Evolutionary conservation across 1,284 basidiomycete genomes (phyloP), one percentile per base, ranked within the genome.

Genomic region (Ganoderma sp.): DNA sequence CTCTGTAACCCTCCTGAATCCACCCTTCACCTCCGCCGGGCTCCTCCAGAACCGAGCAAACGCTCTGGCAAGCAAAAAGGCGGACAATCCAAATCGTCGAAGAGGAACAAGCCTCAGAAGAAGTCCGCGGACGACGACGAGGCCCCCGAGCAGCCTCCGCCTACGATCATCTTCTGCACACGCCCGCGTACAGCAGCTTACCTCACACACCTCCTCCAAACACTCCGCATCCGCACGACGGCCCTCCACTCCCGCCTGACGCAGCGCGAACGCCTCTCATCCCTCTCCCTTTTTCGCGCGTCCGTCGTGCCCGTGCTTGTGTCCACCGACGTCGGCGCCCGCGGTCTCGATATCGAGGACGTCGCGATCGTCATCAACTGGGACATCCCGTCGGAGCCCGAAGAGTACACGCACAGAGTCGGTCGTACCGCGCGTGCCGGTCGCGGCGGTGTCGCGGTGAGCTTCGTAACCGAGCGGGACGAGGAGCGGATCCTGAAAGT

Each of bases 291-390:
- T n/a, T 99, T 99, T 82, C 89, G 95, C 66, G 90, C 94, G 0
- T 90, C 87, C 41, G 89, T 97, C 65, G 91, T 99, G 43, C 96
- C 96, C 2, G 92, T 99, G 57, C 85, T 99, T 39, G 87, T 99
- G 63, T 96, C 94, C 32, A 99, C 97, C 2, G 97, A 98, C 78
- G 96, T 99, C 34, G 97, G 96, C 9, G 93, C 94, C 45, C 90
- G 97, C 77, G 97, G 97, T 62, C 82, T 99, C 71, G 97, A 99
- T 81, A 97, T 99, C 68, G 94, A 94, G 70, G 95, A 97, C 74
- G 96, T 99, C 22, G 95, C 94, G 25, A 89, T 98, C 82, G 95
- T 99, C 45, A 85, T 98, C 70, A 99, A 99, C 75, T 99, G 96
- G 96, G 98, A 99, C 79, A 79, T 99, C 74, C 93, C 98, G 63